These are phyloP conservation scores for Fonsecaea pedrosoi DNA, from an alignment of 2,329 filamentous ascomycete species.

Conservation along the genomic window DNA sequence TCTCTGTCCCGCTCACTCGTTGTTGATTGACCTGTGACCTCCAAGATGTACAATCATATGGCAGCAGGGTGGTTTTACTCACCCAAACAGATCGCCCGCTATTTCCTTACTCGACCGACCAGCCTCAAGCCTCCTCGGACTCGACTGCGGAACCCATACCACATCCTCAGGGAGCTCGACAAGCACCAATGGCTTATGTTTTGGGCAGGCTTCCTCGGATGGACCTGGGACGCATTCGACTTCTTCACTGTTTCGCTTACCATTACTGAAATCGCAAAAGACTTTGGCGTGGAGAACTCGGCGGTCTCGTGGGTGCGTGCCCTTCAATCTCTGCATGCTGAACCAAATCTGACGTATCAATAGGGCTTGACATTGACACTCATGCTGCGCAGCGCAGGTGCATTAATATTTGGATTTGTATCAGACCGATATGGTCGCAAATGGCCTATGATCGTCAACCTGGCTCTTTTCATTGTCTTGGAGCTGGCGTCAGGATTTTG, in stretches of 20 bases:
- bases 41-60: slow-evolving; percentile 44
- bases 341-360: not conserved
- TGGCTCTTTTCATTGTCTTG: slow-evolving; percentile 64
- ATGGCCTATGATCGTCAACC: slow-evolving; percentile 66
- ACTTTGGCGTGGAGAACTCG: slow-evolving; percentile 60
- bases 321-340: slow-evolving; percentile 1
- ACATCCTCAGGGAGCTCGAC: slow-evolving; percentile 59
- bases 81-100: slow-evolving; percentile 44
- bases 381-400: slow-evolving; percentile 66
- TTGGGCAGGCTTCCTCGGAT: slow-evolving; percentile 47
- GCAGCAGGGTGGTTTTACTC: slow-evolving; percentile 46
- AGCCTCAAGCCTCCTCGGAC: slow-evolving; percentile 46
- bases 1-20: not conserved
- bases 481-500: slow-evolving; percentile 67
- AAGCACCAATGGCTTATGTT: slow-evolving; percentile 67
- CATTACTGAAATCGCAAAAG: slow-evolving; percentile 58
- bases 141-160: slow-evolving; percentile 59
- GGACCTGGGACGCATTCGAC: slow-evolving; percentile 64
- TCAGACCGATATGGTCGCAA: slow-evolving; percentile 62
- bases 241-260: slow-evolving; percentile 67
- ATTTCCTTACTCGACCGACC: slow-evolving; percentile 45
- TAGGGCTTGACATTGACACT: slow-evolving; percentile 58
- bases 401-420: slow-evolving; percentile 62
- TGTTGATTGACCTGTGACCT: not conserved
- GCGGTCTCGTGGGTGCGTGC: slow-evolving; percentile 65